phyloP scores from a whole-genome alignment of 1,284 basidiomycete genomes.

The Cryptococcus hybrid region DNA sequence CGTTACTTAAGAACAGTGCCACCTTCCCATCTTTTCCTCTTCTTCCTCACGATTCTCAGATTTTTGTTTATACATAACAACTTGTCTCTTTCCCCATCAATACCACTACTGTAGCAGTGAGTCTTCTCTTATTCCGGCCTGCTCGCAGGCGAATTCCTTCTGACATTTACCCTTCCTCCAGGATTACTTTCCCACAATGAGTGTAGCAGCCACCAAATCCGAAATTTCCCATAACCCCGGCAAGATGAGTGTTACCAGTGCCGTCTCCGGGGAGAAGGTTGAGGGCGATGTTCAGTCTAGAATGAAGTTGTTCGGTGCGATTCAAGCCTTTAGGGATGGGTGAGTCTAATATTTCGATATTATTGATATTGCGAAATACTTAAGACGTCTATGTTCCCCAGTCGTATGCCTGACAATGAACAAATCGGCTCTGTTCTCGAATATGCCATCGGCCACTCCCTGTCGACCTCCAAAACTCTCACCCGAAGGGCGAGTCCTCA shows the following conservation, averaged over 20 bases:
- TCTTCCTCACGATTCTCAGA: too few relatives aligned
- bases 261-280: conserved; percentile 41
- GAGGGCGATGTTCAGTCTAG: conserved; percentile 51
- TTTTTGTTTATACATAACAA: too few relatives aligned
- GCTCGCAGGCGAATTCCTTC: too few relatives aligned
- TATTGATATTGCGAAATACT: background rate
- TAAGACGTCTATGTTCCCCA: conserved; percentile 6
- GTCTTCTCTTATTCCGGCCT: too few relatives aligned
- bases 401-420: conserved; percentile 69
- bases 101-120: too few relatives aligned
- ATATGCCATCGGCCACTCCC: conserved; percentile 64
- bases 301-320: conserved; percentile 65
- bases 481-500: conserved; percentile 69
- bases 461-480: too few relatives aligned
- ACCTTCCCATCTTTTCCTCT: too few relatives aligned
- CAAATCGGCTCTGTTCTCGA: conserved; percentile 72
- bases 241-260: conserved; percentile 45
- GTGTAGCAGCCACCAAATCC: conserved; percentile 21
- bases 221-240: conserved; percentile 36
- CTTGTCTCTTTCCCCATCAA: too few relatives aligned
- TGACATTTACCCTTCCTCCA: too few relatives aligned
- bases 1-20: too few relatives aligned
- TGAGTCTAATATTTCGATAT: conserved; percentile 19
- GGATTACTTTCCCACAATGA: conserved; percentile 10
- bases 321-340: conserved; percentile 74